Base-by-base conservation (phyloP, 164 flowering plant genomes). In the Stephania japonica region DNA sequence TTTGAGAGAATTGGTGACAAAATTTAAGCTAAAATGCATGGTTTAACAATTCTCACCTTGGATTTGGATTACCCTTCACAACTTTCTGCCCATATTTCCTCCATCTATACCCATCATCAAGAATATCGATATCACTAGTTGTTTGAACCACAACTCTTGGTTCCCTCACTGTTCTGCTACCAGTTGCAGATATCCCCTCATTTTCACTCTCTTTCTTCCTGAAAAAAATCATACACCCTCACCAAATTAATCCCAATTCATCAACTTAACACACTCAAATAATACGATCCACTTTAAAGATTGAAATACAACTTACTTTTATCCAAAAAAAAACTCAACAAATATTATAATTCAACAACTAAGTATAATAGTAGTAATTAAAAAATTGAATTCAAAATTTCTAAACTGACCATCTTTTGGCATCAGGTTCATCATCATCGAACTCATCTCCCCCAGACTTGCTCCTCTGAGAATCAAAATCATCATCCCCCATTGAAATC, bases 21-120 rank as follows among this genome's bases (percentile, higher is more conserved):
- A 49, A 14, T 41, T 56, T 24, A 21, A 63, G 38, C 21, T 43
- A 5, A 26, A 7, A n/a, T 18, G 23, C 8, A 71, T 42, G 56
- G 26, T 62, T 63, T 5, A 2, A 2, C 14, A 47, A 13, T 47
- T 47, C 76, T 73, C 73, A 88, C 98, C 98, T 88, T 68, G 98
- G 94, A 78, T 93, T 93, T 2, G 94, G 98, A 73, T 93, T 91
- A 59, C 97, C 98, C 76, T 91, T 91, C 2, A 93, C 98, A 0
- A 93, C 95, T 86, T 93, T 93, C 84, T 93, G 97, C 6, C 98
- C 98, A 79, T 93, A 93, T 77, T 93, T 93, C 65, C 97, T 86
- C 97, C 97, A 92, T 67, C 95, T 86, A 72, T 88, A 92, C 0
- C 97, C 97, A 85, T 92, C 97, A 77, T 90, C 93, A 65, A 92